Conservation (phyloP, 73 alveolate species). For the Tetrahymena borealis region DNA sequence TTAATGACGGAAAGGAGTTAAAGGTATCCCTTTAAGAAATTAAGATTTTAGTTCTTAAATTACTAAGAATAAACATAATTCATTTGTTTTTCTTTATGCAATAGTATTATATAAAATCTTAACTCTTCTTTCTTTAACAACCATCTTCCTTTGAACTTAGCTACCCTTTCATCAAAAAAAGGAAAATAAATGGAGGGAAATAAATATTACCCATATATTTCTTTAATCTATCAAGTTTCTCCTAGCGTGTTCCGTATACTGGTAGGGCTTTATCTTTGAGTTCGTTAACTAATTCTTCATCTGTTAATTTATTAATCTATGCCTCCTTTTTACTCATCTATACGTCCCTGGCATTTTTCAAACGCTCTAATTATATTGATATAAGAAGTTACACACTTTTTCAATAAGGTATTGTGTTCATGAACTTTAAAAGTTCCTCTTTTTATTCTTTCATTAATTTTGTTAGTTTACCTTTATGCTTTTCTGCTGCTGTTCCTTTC, state of each 20-base stretch:
- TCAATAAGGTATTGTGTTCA: neutral
- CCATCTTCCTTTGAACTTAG: too few relatives aligned
- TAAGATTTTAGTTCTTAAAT: too few relatives aligned
- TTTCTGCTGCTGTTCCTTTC: neutral
- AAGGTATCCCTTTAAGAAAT: too few relatives aligned
- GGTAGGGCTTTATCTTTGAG: conserved; percentile 70
- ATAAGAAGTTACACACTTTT: neutral
- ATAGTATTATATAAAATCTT: too few relatives aligned
- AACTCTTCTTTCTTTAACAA: too few relatives aligned
- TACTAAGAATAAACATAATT: too few relatives aligned
- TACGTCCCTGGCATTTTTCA: conserved; percentile 45
- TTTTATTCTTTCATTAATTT: neutral
- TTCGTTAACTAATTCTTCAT: conserved; percentile 53
- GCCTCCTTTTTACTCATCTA: conserved; percentile 43
- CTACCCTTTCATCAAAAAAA: too few relatives aligned
- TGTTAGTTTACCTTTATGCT: neutral
- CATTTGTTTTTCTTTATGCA: too few relatives aligned
- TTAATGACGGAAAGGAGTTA: too few relatives aligned
- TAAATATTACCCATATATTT: conserved; percentile 55
- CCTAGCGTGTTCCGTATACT: conserved; percentile 77
- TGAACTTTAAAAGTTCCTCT: neutral
- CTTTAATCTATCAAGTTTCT: conserved; percentile 72
- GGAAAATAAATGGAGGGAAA: neutral
- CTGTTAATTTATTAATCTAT: conserved; percentile 44
- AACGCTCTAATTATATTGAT: conserved; percentile 18